phyloP scores from a whole-genome alignment of 176 grass and related monocot genomes.

The Phyllostachys edulis region DNA sequence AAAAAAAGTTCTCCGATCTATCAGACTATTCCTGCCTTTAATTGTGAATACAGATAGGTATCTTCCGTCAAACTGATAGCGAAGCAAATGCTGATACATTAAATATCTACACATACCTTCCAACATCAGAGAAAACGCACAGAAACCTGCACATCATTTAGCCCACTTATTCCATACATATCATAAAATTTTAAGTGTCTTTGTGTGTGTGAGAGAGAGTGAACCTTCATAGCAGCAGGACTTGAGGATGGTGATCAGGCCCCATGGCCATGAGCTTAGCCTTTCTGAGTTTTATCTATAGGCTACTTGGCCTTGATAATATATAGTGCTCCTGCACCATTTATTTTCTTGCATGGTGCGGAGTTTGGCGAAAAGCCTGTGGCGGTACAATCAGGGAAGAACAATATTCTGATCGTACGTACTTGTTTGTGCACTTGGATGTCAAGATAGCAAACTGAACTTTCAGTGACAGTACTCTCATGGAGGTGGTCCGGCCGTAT shows the following conservation, averaged over 20 bases:
- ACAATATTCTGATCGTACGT: constrained; percentile 22
- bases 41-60: neutral
- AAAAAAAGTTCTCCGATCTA: neutral
- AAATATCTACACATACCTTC: neutral
- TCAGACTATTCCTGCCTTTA: neutral
- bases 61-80: neutral
- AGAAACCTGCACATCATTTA: constrained; percentile 31
- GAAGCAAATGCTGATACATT: neutral
- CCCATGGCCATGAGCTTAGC: constrained; percentile 9
- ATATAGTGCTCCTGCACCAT: constrained; percentile 31
- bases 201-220: neutral
- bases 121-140: constrained; percentile 35
- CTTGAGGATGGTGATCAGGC: constrained; percentile 10
- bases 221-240: constrained; percentile 4
- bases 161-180: constrained; percentile 32
- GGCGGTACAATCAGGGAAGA: constrained; percentile 23
- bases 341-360: constrained; percentile 13
- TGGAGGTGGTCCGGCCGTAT: constrained; percentile 1
- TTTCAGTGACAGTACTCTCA: neutral
- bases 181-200: constrained; percentile 15
- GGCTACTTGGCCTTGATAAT: neutral
- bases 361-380: constrained; percentile 45
- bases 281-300: constrained; percentile 19
- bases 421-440: constrained; percentile 17
- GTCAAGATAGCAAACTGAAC: neutral